Base-by-base conservation (phyloP, 192 early-diverging fungal genomes). In the Fimicolochytrium jonesii region DNA sequence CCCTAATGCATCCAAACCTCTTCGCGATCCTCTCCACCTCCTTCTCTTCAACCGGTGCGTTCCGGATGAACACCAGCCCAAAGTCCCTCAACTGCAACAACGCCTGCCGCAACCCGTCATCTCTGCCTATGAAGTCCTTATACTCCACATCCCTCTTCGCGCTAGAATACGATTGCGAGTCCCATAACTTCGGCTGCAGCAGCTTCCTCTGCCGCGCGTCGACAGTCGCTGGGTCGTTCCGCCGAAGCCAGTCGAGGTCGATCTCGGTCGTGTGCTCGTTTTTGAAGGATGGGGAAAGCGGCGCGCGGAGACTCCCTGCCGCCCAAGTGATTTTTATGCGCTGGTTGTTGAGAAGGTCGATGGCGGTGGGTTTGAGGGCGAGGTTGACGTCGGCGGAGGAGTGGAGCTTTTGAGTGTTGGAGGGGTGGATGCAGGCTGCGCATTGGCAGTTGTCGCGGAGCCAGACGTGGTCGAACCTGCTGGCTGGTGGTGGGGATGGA, bases 11-110 rank as follows among this genome's bases (percentile, higher is more conserved):
- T 1, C 91, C 88, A 60, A 92, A 87, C 54, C 78, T 55, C 50
- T 83, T 70, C 0, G 83, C 85, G 5, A 87, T 82, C 5, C 60
- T 51, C 48, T 81, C 84, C 17, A 88, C 80, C 46, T 78, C 64
- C 35, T 73, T 62, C 11, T 86, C 80, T 10, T 80, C 55, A 6
- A 69, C 71, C 4, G 90, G 89, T 1, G 87, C 85, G 31, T 77
- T 76, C 18, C 75, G 65, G 44, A 92, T 50, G 58, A 92, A 89
- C 26, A 78, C 69, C 42, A 92, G 64, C 4, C 90, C 90, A 66
- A 82, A 82, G 32, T 80, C 72, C 59, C 77, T 77, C 34, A 92
- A 45, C 45, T 88, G 77, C 49, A 61, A 64, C 23, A 90, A 60
- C 2, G 80, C 77, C 25, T 60, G 56, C 6, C 73, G 68, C n/a